phyloP scores from a whole-genome alignment of 2,329 filamentous ascomycete species.

The Fusarium sp. region DNA sequence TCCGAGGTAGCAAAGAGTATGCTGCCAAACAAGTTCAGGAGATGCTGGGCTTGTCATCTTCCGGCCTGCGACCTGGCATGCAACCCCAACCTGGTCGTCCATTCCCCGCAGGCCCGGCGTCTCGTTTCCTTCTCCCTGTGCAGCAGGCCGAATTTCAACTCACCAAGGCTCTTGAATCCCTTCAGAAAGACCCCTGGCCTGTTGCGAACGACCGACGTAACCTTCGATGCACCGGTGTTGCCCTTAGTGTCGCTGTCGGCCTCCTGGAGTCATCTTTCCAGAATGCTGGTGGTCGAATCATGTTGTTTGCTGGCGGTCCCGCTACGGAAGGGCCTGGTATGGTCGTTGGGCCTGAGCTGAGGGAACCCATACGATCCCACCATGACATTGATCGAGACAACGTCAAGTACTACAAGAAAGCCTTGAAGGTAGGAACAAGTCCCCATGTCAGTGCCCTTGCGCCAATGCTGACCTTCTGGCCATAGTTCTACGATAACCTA shows the following conservation, averaged over 20 bases:
- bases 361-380: slow-evolving; percentile 97
- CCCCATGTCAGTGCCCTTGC: neutral
- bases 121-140: slow-evolving; percentile 93
- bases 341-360: slow-evolving; percentile 95
- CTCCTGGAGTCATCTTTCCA: slow-evolving; percentile 95
- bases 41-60: slow-evolving; percentile 89
- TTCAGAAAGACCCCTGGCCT: slow-evolving; percentile 98
- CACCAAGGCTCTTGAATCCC: slow-evolving; percentile 93
- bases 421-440: slow-evolving; percentile 78
- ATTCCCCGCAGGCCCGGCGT: slow-evolving; percentile 83
- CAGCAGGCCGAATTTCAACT: slow-evolving; percentile 98
- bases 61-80: slow-evolving; percentile 81
- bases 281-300: slow-evolving; percentile 94
- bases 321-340: slow-evolving; percentile 97
- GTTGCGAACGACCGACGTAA: slow-evolving; percentile 93
- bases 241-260: slow-evolving; percentile 94
- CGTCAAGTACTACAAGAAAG: slow-evolving; percentile 99
- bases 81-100: slow-evolving; percentile 82
- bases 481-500: slow-evolving; percentile 91
- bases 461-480: slow-evolving; percentile 45
- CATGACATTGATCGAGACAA: slow-evolving; percentile 99
- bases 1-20: slow-evolving; percentile 98
- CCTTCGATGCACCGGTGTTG: slow-evolving; percentile 93
- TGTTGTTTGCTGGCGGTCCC: slow-evolving; percentile 96
- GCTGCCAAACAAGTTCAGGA: slow-evolving; percentile 99